These are phyloP conservation scores for Phragmites australis DNA, from an alignment of 176 grass and related monocot species.

Conservation along the genomic window DNA sequence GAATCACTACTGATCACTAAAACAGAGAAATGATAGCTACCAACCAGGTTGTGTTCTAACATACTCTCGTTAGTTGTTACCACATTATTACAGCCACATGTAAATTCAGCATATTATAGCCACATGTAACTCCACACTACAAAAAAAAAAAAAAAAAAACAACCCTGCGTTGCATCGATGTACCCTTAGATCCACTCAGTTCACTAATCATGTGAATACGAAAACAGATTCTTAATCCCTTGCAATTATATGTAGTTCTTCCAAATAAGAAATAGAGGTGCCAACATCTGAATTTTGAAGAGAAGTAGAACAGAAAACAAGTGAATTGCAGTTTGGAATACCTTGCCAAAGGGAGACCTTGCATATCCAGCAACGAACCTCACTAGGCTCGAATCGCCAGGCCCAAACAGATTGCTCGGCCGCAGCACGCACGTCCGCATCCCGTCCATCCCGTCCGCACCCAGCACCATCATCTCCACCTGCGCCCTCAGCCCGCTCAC, in stretches of 20 bases:
- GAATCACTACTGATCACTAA: background rate
- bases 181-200: conserved; percentile 3
- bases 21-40: background rate
- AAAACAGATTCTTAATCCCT: background rate
- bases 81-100: background rate
- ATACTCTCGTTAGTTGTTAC: background rate
- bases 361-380: conserved; percentile 61
- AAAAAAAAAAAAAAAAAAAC: too few relatives aligned
- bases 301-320: background rate
- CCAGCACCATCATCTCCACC: conserved; percentile 78
- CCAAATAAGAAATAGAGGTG: background rate
- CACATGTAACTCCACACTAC: background rate
- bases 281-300: background rate
- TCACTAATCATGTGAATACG: background rate
- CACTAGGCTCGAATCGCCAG: conserved; percentile 59
- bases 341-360: conserved; percentile 65
- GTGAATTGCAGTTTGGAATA: conserved; percentile 31
- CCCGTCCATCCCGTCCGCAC: conserved; percentile 58
- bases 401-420: conserved; percentile 82
- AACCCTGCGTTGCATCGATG: background rate
- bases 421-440: conserved; percentile 76
- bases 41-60: background rate
- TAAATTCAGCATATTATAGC: background rate
- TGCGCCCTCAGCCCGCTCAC: conserved; percentile 78
- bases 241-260: background rate